phyloP scores from a whole-genome alignment of 148 eudicot genomes.

The Limonium bicolor region DNA sequence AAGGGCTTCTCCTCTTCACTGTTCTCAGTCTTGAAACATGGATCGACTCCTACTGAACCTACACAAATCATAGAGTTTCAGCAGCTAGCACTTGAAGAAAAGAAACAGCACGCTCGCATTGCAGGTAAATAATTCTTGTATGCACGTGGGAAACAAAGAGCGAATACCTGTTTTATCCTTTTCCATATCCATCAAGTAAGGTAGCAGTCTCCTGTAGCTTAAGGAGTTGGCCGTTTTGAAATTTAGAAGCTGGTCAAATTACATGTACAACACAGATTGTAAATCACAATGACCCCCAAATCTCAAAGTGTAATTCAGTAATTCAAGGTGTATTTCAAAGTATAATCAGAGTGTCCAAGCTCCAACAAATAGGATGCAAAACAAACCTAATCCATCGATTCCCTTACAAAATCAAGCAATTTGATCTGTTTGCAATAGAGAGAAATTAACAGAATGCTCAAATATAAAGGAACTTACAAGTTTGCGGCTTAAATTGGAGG shows the following conservation, averaged over 20 bases:
- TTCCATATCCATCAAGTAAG: constrained; percentile 33
- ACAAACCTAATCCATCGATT: background rate
- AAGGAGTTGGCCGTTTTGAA: constrained; percentile 31
- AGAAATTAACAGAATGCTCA: background rate
- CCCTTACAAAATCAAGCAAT: background rate
- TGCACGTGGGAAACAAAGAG: too few species aligned
- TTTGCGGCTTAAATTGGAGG: constrained; percentile 6
- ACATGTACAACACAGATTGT: constrained; percentile 25
- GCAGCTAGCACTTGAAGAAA: background rate
- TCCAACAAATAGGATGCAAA: too few species aligned
- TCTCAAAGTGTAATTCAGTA: background rate
- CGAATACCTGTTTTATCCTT: constrained; percentile 27
- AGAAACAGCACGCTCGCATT: too few species aligned
- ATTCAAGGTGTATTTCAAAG: background rate
- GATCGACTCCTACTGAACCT: constrained; percentile 17
- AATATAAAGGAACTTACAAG: constrained; percentile 7
- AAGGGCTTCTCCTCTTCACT: constrained; percentile 8
- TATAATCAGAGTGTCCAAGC: too few species aligned
- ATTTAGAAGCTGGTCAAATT: constrained; percentile 26
- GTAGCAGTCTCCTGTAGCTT: constrained; percentile 52
- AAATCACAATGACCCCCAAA: constrained; percentile 1
- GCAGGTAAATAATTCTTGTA: too few species aligned
- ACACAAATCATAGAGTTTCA: constrained; percentile 1
- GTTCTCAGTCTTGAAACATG: constrained; percentile 10
- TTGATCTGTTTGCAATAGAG: too few species aligned